A percentile compares a stretch with the other conserved stretches of the same genome.
Conservation (phyloP, 129 eudicot species). For the Scalesia atractyloides region DNA sequence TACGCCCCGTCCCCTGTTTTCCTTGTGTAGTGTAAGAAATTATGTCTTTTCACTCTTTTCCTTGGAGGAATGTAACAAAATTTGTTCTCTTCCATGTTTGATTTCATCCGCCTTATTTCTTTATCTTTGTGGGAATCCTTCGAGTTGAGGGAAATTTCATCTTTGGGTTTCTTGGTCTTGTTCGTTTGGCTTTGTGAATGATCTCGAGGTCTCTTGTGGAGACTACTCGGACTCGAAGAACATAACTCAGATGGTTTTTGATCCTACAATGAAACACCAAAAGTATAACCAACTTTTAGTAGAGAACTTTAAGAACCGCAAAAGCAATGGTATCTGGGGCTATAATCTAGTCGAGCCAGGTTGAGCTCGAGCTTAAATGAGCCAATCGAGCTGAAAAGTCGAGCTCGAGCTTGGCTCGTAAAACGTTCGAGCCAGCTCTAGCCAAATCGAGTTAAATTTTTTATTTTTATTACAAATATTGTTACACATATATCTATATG, state of each 20-base stretch:
- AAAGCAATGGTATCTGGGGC: neutral
- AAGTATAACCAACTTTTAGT: neutral
- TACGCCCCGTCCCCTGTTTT: conserved; percentile 51
- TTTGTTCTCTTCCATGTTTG: conserved; percentile 73
- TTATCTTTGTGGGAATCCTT: conserved; percentile 33
- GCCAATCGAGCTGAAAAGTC: too few species aligned
- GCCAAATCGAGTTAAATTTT: too few species aligned
- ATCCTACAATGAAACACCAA: conserved; percentile 34
- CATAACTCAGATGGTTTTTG: conserved; percentile 14
- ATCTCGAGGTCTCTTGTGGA: conserved; percentile 51
- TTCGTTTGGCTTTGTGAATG: conserved; percentile 13
- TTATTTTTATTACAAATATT: too few species aligned
- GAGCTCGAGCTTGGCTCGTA: too few species aligned
- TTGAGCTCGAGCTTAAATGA: too few species aligned
- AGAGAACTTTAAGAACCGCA: neutral
- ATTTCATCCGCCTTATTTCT: conserved; percentile 50
- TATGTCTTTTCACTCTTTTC: conserved; percentile 36
- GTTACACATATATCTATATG: too few species aligned
- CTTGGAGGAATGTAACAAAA: conserved; percentile 73
- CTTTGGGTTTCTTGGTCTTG: conserved; percentile 35
- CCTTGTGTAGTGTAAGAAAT: conserved; percentile 56
- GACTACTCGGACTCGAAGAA: conserved; percentile 25
- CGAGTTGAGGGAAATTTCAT: conserved; percentile 10
- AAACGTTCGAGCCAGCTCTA: too few species aligned
- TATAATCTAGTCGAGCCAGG: too few species aligned